Evolutionary conservation across 805 yeast genomes (phyloP), one percentile per base, ranked within the genome.

Genomic region (Wickerhamiella vanderwaltii): DNA sequence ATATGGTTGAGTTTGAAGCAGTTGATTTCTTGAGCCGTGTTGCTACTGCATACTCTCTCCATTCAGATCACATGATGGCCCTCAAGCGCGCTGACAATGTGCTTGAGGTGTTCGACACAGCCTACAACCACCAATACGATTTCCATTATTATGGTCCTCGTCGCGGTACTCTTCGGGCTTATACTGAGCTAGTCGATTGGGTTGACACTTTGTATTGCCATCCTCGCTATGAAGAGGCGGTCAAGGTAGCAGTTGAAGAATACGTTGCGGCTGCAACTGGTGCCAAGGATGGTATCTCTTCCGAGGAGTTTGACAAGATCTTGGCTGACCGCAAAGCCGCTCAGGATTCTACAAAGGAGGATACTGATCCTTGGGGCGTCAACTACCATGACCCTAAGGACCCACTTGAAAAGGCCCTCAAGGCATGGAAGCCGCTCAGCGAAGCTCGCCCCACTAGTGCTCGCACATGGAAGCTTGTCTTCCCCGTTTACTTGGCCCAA

Each of bases 131-230:
- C 56, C 96, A 91, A 64, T 70, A 80, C 48, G 99, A 91, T 59
- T 91, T 88, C 77, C 97, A 91, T 58, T 78, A 82, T 35, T 91
- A 84, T 59, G 81, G 94, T 57, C 73, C 83, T 69, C 74, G 95
- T 61, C 76, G 80, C 51, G 97, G 96, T 17, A 84, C 96, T 5
- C 78, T 88, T 19, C 72, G 94, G 48, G 78, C 88, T 6, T 91
- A 88, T 56, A 51, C 82, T 22, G 77, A 76, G 15, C 73, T 83
- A 72, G 50, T 87, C 39, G 60, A 66, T 37, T 91, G 97, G 97
- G 94, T 77, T 43, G 93, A 87, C 57, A 57, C 63, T 16, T 58
- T 91, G 35, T 86, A 68, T 56, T 57, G 73, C 6, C 74, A 80
- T 25, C 85, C 93, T 3, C 70, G 80, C 40, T 84, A 73, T 54